phyloP scores from a whole-genome alignment of 192 early-diverging fungal genomes.

The Gigaspora rosea region DNA sequence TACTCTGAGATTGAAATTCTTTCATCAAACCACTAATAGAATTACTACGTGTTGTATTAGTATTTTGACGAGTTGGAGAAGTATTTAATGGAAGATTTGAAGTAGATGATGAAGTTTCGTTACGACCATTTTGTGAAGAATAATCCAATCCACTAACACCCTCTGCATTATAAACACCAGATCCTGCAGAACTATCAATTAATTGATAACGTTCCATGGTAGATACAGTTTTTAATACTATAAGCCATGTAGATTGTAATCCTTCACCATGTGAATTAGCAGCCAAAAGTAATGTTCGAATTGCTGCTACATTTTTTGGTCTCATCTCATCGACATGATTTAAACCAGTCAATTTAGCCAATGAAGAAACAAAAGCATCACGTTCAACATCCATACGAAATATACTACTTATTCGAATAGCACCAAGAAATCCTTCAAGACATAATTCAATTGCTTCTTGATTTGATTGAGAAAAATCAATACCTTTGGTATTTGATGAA shows the following conservation, averaged over 20 bases:
- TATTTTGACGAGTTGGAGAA: conserved; percentile 20
- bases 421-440: conserved; percentile 74
- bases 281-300: conserved; percentile 79
- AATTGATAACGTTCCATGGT: conserved; percentile 87
- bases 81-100: background rate
- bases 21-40: conserved; percentile 51
- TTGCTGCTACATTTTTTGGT: conserved; percentile 88
- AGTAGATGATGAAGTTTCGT: background rate
- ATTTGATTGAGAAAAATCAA: conserved; percentile 45
- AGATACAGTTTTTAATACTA: conserved; percentile 82
- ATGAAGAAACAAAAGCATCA: conserved; percentile 87
- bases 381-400: conserved; percentile 91
- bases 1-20: conserved; percentile 72
- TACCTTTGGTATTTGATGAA: conserved; percentile 38
- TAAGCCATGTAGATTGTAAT: conserved; percentile 70
- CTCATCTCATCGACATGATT: conserved; percentile 82
- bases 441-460: conserved; percentile 71
- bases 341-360: conserved; percentile 85
- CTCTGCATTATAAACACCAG: conserved; percentile 41
- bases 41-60: conserved; percentile 37
- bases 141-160: conserved; percentile 47
- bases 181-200: conserved; percentile 53
- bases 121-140: conserved; percentile 32
- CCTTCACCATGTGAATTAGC: conserved; percentile 68
- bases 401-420: conserved; percentile 76